phyloP scores from a whole-genome alignment of 139 green algal species.

The Chlorokybus atmophyticus region DNA sequence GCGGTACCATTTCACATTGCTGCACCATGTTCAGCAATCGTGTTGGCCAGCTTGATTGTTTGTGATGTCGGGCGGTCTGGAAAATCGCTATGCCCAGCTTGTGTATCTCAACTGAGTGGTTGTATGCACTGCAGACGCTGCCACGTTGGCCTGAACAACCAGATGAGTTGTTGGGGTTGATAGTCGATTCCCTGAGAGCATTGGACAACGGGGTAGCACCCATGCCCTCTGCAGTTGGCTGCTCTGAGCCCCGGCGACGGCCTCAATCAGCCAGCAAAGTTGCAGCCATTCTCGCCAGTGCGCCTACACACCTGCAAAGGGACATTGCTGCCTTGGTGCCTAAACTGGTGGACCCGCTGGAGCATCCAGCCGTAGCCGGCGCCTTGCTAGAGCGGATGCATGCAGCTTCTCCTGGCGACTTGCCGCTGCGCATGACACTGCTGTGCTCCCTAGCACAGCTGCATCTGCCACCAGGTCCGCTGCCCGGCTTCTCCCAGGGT shows the following conservation, averaged over 20 bases:
- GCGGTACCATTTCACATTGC: too few relatives aligned
- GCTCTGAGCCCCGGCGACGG: conserved; percentile 10
- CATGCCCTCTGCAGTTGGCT: conserved; percentile 10
- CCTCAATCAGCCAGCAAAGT: conserved; percentile 25
- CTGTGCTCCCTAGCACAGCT: too few relatives aligned
- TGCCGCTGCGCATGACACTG: too few relatives aligned
- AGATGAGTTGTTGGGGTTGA: conserved; percentile 36
- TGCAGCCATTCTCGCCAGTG: conserved; percentile 21
- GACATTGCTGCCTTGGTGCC: conserved; percentile 40
- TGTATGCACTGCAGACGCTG: too few relatives aligned
- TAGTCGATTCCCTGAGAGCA: conserved; percentile 29
- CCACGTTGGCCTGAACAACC: conserved; percentile 22
- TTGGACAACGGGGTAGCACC: conserved; percentile 14
- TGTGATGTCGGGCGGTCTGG: too few relatives aligned
- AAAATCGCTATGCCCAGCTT: too few relatives aligned
- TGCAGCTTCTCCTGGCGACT: not conserved
- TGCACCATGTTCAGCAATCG: too few relatives aligned
- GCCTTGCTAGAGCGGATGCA: conserved; percentile 15
- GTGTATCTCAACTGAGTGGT: too few relatives aligned
- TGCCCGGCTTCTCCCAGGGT: too few relatives aligned
- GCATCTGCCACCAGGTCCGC: too few relatives aligned
- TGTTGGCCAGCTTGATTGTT: too few relatives aligned
- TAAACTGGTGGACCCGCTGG: conserved; percentile 15
- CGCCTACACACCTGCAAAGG: conserved; percentile 29
- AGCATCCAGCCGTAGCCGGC: conserved; percentile 14